phyloP scores from a whole-genome alignment of 1,139 yeast species.

The Pneumocystis oryctolagi region DNA sequence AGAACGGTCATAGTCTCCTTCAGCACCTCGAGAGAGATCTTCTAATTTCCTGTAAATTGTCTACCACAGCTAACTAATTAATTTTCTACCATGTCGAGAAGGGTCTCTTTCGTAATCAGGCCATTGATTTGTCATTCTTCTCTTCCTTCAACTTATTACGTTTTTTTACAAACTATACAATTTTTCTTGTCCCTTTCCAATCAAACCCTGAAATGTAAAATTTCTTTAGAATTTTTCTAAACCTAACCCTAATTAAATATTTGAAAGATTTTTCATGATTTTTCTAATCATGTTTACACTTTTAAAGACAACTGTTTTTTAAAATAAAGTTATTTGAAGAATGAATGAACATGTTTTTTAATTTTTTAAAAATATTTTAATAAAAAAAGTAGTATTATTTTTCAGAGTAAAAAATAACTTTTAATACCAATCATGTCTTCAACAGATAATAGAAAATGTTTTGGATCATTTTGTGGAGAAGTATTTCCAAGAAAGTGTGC shows the following conservation, averaged over 20 bases:
- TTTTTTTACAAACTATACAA: not conserved
- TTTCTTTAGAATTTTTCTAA: not conserved
- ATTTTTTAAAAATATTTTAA: too few species aligned
- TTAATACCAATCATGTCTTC: conserved; percentile 29
- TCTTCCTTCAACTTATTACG: not conserved
- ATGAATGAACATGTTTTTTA: too few species aligned
- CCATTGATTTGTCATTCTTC: not conserved
- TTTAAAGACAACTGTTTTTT: too few species aligned
- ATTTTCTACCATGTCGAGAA: not conserved
- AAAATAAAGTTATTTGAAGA: too few species aligned
- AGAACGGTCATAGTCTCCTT: conserved; percentile 10
- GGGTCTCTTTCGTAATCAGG: not conserved
- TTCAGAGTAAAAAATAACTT: too few species aligned
- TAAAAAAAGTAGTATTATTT: too few species aligned
- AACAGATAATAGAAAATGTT: conserved; percentile 36
- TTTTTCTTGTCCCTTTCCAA: not conserved
- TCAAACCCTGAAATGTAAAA: not conserved
- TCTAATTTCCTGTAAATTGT: not conserved
- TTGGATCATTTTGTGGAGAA: conserved; percentile 60
- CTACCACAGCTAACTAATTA: not conserved
- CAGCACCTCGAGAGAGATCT: conserved; percentile 1
- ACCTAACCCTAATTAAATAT: not conserved
- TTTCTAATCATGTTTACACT: too few species aligned
- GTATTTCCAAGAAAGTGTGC: conserved; percentile 52
- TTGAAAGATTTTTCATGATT: too few species aligned